Conservation (phyloP, 2,329 filamentous ascomycete species). For the Ramularia collo-cygni region DNA sequence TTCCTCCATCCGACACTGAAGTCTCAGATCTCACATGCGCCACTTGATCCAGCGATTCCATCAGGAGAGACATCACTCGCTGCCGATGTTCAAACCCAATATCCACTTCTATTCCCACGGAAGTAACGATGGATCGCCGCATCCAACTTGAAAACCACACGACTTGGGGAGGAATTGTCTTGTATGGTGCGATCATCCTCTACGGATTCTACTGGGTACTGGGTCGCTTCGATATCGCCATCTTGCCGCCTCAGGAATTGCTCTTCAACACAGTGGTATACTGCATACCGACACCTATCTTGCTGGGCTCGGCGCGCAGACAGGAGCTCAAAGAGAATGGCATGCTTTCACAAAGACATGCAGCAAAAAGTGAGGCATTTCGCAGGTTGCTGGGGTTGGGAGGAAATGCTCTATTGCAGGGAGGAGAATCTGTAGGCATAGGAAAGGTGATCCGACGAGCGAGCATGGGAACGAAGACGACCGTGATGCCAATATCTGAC, state of each 20-base stretch:
- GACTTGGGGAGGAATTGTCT: slow-evolving; percentile 16
- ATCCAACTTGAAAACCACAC: slow-evolving; percentile 15
- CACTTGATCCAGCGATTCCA: too few relatives aligned
- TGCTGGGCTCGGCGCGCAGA: slow-evolving; percentile 49
- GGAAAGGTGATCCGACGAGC: slow-evolving; percentile 26
- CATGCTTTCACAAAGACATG: slow-evolving; percentile 28
- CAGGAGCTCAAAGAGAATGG: slow-evolving; percentile 23
- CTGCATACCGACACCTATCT: slow-evolving; percentile 48
- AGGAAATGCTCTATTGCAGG: slow-evolving; percentile 31
- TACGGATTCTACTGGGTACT: slow-evolving; percentile 28
- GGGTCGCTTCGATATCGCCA: slow-evolving; percentile 24
- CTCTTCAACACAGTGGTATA: slow-evolving; percentile 57
- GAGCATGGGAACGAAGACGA: slow-evolving; percentile 17
- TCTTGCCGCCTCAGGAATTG: slow-evolving; percentile 41
- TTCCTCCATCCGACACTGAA: too few relatives aligned
- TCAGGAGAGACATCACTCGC: neutral
- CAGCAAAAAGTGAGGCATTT: slow-evolving; percentile 33
- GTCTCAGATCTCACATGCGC: too few relatives aligned
- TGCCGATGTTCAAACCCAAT: slow-evolving; percentile 7
- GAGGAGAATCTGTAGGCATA: slow-evolving; percentile 27
- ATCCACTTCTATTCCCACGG: neutral
- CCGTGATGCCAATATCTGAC: slow-evolving; percentile 18
- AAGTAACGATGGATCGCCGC: slow-evolving; percentile 19
- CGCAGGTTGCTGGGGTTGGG: slow-evolving; percentile 34
- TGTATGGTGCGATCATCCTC: slow-evolving; percentile 22